Conservation (phyloP, 371 early-diverging fungal genomes). For the Capniomyces stellatus region DNA sequence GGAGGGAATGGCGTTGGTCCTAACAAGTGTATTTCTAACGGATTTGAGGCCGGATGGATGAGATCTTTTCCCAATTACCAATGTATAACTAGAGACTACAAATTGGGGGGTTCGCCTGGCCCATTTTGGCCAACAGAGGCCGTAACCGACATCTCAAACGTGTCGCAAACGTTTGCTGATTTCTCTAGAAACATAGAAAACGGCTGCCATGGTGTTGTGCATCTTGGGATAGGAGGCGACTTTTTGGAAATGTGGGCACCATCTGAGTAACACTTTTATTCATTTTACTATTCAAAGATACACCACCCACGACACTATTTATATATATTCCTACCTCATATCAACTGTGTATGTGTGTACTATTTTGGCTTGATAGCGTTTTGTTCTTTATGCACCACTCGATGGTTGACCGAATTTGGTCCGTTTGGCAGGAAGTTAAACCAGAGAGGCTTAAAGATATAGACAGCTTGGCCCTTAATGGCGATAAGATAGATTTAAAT, state of each 20-base stretch:
- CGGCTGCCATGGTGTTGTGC: conserved; percentile 25
- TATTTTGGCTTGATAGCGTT: too few species aligned
- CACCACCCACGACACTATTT: neutral
- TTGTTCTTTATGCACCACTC: conserved; percentile 30
- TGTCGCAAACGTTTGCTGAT: conserved; percentile 15
- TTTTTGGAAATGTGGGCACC: conserved; percentile 26
- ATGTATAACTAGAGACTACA: conserved; percentile 22
- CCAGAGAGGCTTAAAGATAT: conserved; percentile 11
- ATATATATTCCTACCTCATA: too few species aligned
- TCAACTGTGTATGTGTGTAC: too few species aligned
- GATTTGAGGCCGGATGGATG: conserved; percentile 20
- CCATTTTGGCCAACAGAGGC: conserved; percentile 28
- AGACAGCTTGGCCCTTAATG: conserved; percentile 8
- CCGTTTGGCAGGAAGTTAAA: conserved; percentile 23
- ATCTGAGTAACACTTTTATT: conserved; percentile 9
- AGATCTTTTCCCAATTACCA: conserved; percentile 12
- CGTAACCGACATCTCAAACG: conserved; percentile 17
- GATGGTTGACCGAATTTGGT: conserved; percentile 29
- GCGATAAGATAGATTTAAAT: neutral
- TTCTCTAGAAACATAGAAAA: conserved; percentile 20
- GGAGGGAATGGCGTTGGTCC: conserved; percentile 21
- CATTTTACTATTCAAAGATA: too few species aligned
- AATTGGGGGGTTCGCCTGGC: conserved; percentile 14
- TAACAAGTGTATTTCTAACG: conserved; percentile 12
- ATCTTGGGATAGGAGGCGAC: conserved; percentile 23